Base-by-base conservation (phyloP, 176 grass and related monocot genomes). In the Neostapfia colusana region DNA sequence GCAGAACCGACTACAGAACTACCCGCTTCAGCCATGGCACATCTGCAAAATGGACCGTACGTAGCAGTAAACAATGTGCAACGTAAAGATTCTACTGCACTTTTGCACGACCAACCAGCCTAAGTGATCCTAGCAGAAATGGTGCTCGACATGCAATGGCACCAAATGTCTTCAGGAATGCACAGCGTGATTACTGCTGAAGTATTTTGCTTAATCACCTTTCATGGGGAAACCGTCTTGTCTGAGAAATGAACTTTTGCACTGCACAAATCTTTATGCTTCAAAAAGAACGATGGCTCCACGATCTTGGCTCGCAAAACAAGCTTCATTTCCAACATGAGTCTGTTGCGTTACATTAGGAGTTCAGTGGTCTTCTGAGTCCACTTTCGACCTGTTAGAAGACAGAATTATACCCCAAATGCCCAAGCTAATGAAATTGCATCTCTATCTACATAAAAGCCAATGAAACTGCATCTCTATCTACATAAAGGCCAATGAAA, bases 331-430 rank as follows among this genome's bases (percentile, higher is more conserved):
- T 46, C 71, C 48, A 76, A 38, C 48, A 35, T 53, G 48, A 83
- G 34, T 79, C 69, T 6, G 15, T 49, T 75, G 45, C 69, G 45
- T 58, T 45, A 36, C 56, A 71, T 44, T 23, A 66, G 2, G 75
- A 77, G 59, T 76, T 87, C 84, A 90, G 66, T 25, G 88, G 88
- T 83, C 72, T 83, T 84, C 80, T 90, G 61, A 90, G 72, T 67
- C 70, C 88, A 76, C 14, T 69, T 70, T 90, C 84, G 16, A 90
- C 49, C 88, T 90, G 72, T 67, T 49, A 71, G 39, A 53, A 83
- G 62, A 21, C 41, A 79, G 26, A 51, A 61, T 14, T 9, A 65
- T 65, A 50, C 53, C 59, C 18, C 15, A 43, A 65, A 81, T 57
- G 48, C 16, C 55, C 24, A n/a, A 45, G 46, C 11, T 31, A 67